Conservation (phyloP, 371 early-diverging fungal genomes). For the Mucor irregularis region DNA sequence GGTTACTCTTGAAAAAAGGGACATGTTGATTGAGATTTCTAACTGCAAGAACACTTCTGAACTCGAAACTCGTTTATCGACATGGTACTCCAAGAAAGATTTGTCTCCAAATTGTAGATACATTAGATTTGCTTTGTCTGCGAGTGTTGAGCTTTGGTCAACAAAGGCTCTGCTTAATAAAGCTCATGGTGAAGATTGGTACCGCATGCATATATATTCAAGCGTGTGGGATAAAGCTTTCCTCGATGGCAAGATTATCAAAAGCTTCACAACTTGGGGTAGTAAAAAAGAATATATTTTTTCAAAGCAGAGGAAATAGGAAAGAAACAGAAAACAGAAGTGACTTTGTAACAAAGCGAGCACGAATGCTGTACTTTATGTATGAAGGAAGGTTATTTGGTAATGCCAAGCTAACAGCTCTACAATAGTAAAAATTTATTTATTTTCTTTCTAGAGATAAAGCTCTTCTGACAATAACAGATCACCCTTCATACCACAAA, state of each 20-base stretch:
- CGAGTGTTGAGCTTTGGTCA: too few species aligned
- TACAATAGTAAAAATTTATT: constrained; percentile 9
- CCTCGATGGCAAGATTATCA: constrained; percentile 9
- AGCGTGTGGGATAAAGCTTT: constrained; percentile 7
- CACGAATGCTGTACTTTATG: constrained; percentile 9
- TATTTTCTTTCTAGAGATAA: constrained; percentile 8
- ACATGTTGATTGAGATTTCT: too few species aligned
- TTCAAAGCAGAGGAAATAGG: constrained; percentile 8
- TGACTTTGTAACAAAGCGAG: constrained; percentile 1
- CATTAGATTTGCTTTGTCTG: too few species aligned
- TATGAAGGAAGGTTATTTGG: constrained; percentile 6
- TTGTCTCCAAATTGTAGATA: too few species aligned
- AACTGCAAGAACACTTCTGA: too few species aligned
- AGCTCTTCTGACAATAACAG: constrained; percentile 1
- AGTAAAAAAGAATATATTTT: constrained; percentile 7
- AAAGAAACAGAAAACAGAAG: constrained; percentile 8
- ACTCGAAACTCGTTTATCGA: too few species aligned
- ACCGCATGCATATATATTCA: too few species aligned
- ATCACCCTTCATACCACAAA: constrained; percentile 2
- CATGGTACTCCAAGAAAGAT: too few species aligned
- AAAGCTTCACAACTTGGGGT: constrained; percentile 16
- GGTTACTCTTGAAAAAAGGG: too few species aligned
- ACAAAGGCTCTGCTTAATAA: too few species aligned
- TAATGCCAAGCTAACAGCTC: constrained; percentile 7
- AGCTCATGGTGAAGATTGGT: too few species aligned